Base-by-base conservation (phyloP, 176 grass and related monocot genomes). In the Dactylis glomerata region DNA sequence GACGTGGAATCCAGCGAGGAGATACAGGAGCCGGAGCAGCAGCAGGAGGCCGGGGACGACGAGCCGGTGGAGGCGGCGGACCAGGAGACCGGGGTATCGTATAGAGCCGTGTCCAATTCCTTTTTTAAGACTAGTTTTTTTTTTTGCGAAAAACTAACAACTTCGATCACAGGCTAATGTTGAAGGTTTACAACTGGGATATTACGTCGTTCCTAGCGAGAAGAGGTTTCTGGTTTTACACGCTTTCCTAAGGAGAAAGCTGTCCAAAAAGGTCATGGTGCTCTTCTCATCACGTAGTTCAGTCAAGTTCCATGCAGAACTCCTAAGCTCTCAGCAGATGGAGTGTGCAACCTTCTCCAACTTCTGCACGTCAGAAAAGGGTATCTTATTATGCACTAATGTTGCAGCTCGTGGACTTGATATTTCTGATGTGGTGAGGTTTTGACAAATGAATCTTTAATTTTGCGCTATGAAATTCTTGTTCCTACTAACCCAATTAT, bases 251-350 rank as follows among this genome's bases (percentile, higher is more conserved):
- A 97, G 92, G 77, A 93, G 84, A 80, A 91, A 97, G 24, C 87
- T 84, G 36, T 80, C 87, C 9, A 94, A 90, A 56, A 97, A 97
- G 85, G 36, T 97, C 52, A 95, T 97, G 92, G 95, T 97, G 74
- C 85, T 97, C 87, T 97, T 97, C 73, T 97, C 95, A 52, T 97
- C 95, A 9, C 93, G 95, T 66, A 97, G 87, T 83, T 95, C 92
- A 56, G 95, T 97, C 76, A 90, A 95, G 85, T 97, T 84, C 69
- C 92, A 97, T 14, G 61, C 85, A 2, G 92, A 95, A 28, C 91
- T 95, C 75, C 75, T 97, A 13, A 91, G 81, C 46, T 97, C 79
- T 65, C 80, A 95, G 54, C 87, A 92, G 46, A 75, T 97, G 27
- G 89, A 95, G 8, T 95, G 92, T 82, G 24, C 87, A 41, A 93